A percentile compares a stretch with the other conserved stretches of the same genome.
These are phyloP conservation scores for Dactylorhiza incarnata DNA, from an alignment of 106 monocot genomes.

Conservation along the genomic window DNA sequence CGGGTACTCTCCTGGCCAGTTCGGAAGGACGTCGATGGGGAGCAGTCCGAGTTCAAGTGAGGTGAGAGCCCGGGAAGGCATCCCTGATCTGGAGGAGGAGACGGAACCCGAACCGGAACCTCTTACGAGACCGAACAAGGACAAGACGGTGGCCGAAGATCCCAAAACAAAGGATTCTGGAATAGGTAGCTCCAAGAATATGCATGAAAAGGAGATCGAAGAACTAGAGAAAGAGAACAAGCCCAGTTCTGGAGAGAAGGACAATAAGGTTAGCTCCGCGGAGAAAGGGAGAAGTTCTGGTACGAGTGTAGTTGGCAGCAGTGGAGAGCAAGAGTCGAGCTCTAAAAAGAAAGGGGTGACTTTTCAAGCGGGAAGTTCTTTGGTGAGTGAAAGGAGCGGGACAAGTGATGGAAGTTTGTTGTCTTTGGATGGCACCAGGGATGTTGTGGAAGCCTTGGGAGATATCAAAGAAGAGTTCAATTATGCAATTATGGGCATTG, in stretches of 20 bases:
- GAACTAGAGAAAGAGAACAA: slow-evolving; percentile 12
- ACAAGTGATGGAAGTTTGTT: slow-evolving; percentile 7
- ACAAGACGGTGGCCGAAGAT: slow-evolving; percentile 15
- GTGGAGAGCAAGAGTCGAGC: slow-evolving; percentile 14
- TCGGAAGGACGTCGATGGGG: slow-evolving; percentile 10
- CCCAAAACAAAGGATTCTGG: slow-evolving; percentile 6
- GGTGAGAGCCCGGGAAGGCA: slow-evolving; percentile 76
- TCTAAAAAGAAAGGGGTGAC: slow-evolving; percentile 39
- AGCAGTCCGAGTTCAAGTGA: slow-evolving; percentile 65
- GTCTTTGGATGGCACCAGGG: slow-evolving; percentile 21
- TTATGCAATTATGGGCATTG: slow-evolving; percentile 30
- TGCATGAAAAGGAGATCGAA: slow-evolving; percentile 2
- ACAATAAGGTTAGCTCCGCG: not conserved
- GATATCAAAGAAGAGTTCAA: slow-evolving; percentile 66
- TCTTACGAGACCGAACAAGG: slow-evolving; percentile 18
- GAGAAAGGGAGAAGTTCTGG: slow-evolving; percentile 7
- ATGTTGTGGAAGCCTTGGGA: slow-evolving; percentile 45
- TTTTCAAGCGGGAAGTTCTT: slow-evolving; percentile 29
- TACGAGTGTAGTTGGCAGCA: slow-evolving; percentile 1
- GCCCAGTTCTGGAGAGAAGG: slow-evolving; percentile 1
- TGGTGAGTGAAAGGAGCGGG: slow-evolving; percentile 15
- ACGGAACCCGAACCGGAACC: slow-evolving; percentile 21
- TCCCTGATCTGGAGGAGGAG: slow-evolving; percentile 87
- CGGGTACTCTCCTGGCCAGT: slow-evolving; percentile 9
- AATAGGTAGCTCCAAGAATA: slow-evolving; percentile 13